A percentile compares a stretch with the other conserved stretches of the same genome.
phyloP scores from a whole-genome alignment of 192 early-diverging fungal genomes.

The Linnemannia hyalina region DNA sequence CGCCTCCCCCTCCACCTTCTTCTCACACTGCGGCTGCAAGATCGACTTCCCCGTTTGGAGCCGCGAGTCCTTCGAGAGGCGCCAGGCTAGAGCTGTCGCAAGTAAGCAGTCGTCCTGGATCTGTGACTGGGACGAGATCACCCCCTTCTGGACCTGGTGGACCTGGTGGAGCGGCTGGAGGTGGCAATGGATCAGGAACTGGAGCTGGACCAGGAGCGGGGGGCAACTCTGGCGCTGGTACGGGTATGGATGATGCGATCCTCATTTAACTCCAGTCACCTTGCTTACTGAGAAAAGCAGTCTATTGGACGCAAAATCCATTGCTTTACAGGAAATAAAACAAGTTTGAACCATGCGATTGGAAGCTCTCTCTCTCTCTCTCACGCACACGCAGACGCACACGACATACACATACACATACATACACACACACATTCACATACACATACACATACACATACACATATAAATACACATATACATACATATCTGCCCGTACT shows the following conservation, averaged over 20 bases:
- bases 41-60: background rate
- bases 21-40: background rate
- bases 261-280: background rate
- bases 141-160: background rate
- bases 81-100: background rate
- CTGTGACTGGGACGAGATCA: too few species aligned
- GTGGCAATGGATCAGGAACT: background rate
- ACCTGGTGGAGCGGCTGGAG: background rate
- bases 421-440: too few species aligned
- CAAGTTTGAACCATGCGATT: background rate
- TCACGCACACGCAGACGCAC: too few species aligned
- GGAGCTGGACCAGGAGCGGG: constrained; percentile 5
- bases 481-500: too few species aligned
- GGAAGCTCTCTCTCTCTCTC: background rate
- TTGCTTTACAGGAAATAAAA: background rate
- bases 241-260: constrained; percentile 37
- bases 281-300: background rate
- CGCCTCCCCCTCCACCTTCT: background rate
- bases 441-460: too few species aligned
- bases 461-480: too few species aligned
- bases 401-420: too few species aligned
- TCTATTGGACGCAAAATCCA: background rate
- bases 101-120: background rate
- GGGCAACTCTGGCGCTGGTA: constrained; percentile 3
- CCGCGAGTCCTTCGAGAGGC: background rate